Evolutionary conservation across 1,139 yeast species (phyloP), one percentile per base, ranked within the genome.

Genomic region (Lodderomyces metapsilosis): DNA sequence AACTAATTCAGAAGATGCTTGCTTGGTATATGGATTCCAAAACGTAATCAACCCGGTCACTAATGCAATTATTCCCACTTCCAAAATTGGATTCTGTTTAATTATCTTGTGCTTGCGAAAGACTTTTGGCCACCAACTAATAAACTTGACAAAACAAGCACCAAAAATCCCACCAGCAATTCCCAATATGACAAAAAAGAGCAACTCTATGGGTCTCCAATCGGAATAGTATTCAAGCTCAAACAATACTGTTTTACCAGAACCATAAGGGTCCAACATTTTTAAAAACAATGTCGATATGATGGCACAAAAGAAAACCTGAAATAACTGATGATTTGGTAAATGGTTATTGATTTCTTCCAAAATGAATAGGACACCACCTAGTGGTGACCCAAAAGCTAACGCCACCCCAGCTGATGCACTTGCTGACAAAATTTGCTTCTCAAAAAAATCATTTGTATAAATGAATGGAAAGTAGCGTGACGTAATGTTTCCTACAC

Each of bases 321-420:
- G 75, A 55, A 81, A 79, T 20, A 80, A 59, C 44, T 80, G 83
- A 45, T 75, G 74, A 5, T 82, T 78, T 4, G 83, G 78, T 32
- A 80, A 64, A 47, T 78, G 76, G 52, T 80, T 78, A 47, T 80
- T 76, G 27, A 82, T 82, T 48, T 82, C 88, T 51, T 82, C 88
- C 34, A 82, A 64, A 18, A 82, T 76, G 56, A 82, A 82, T 22
- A 82, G 54, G 2, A 82, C 87, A 2, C 87, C 88, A 4, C 88
- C 88, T 42, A 82, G 64, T 1, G 88, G 88, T 2, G 82, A 75
- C 0, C 87, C 88, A 62, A 82, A 82, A 1, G 88, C 86, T 20
- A 82, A 68, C 4, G 87, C 84, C 9, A 82, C 86, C 5, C 88
- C 88, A 9, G 86, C 83, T 40, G 80, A 75, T 2, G 85, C 82